Evolutionary conservation across 129 eudicot genomes (phyloP), one percentile per base, ranked within the genome.

Genomic region (Lactuca saligna): DNA sequence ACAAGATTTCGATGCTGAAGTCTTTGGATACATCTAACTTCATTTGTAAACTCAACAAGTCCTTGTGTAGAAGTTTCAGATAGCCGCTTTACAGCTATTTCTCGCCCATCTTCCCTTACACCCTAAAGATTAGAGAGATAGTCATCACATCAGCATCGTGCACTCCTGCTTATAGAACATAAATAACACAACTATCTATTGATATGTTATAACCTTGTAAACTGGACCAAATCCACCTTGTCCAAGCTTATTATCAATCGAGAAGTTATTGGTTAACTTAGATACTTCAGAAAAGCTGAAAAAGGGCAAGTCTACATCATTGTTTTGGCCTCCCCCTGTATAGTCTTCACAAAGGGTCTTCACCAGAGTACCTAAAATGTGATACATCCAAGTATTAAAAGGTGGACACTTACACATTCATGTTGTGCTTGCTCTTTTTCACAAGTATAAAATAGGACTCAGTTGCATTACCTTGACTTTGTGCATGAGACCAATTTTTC

Each of bases 21-120:
- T 42, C 49, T 42, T 4, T 46, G 51, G 12, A 71, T 59, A 56
- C 74, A 56, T 57, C 57, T 32, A 34, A 73, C 62, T 65, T 73
- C 71, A n/a, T 66, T 66, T 58, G 51, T 66, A n/a, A 66, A 84
- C 70, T 84, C 86, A 4, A 80, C 73, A 39, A 65, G 34, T 20
- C 96, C 96, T 61, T 88, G 96, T 9, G 65, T 46, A 14, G 91
- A 88, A 5, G 41, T 66, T 31, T 72, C 54, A 0, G 88, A 84
- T 35, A 84, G 77, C 51, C 56, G 12, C 32, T 41, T 38, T 68
- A 87, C 89, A 41, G 87, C 86, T 15, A 83, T 73, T 51, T 87
- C 83, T 9, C 49, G 73, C 11, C 85, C 89, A n/a, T 71, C 71
- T 70, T 75, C 65, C 55, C 78, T 68, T 31, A 50, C 51, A 46